Conservation (phyloP, 2,329 filamentous ascomycete species). For the Penicillium sp. region DNA sequence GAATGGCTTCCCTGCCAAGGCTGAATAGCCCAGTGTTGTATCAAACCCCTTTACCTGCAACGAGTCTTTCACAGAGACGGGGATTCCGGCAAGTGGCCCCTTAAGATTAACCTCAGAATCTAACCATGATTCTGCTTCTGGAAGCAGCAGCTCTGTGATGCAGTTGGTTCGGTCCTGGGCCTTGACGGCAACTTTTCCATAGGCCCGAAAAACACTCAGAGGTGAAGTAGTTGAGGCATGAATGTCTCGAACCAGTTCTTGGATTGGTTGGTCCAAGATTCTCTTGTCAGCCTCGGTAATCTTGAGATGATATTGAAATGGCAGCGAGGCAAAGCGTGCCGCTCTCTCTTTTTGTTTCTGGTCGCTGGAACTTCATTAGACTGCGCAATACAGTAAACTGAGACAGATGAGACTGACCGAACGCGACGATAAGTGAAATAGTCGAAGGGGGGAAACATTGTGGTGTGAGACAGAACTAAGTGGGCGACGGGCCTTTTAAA, state of each 20-base stretch:
- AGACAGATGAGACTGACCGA: slow-evolving; percentile 64
- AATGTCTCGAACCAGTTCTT: slow-evolving; percentile 70
- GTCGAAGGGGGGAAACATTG: slow-evolving; percentile 52
- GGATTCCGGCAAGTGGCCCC: slow-evolving; percentile 79
- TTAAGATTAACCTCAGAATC: slow-evolving; percentile 61
- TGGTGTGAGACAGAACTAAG: no score
- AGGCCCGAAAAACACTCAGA: slow-evolving; percentile 70
- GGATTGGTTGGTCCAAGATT: slow-evolving; percentile 67
- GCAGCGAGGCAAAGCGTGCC: slow-evolving; percentile 62
- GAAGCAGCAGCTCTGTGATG: slow-evolving; percentile 77
- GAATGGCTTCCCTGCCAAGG: slow-evolving; percentile 62
- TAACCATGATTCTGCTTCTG: slow-evolving; percentile 69
- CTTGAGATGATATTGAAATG: slow-evolving; percentile 57
- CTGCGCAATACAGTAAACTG: no score
- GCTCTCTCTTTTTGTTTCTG: slow-evolving; percentile 73
- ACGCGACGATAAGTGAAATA: slow-evolving; percentile 66
- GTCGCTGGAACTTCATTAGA: no score
- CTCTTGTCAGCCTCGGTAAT: slow-evolving; percentile 60
- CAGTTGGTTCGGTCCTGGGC: slow-evolving; percentile 86
- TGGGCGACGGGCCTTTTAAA: background rate
- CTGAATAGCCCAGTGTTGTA: slow-evolving; percentile 71
- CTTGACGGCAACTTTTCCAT: slow-evolving; percentile 77
- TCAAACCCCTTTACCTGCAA: slow-evolving; percentile 79
- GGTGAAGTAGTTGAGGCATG: slow-evolving; percentile 62
- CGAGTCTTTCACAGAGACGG: slow-evolving; percentile 73